phyloP scores from a whole-genome alignment of 164 flowering plant genomes.

The Houttuynia cordata region DNA sequence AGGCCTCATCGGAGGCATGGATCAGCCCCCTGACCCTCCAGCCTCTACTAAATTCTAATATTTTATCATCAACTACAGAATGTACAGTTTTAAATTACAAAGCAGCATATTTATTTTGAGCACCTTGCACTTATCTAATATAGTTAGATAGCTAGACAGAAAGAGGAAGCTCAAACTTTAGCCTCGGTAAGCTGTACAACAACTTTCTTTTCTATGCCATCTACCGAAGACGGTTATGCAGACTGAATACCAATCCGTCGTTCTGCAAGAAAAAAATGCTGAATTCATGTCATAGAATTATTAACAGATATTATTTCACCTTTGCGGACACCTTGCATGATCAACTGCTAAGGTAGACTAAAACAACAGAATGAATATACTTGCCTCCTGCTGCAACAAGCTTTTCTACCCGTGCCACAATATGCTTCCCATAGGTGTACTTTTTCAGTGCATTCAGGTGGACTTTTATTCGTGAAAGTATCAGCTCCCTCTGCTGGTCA shows the following conservation, averaged over 20 bases:
- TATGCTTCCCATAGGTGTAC: conserved; percentile 91
- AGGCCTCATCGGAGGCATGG: not conserved
- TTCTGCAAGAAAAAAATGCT: conserved; percentile 36
- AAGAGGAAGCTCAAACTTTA: conserved; percentile 23
- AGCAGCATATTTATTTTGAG: conserved; percentile 30
- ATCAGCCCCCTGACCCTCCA: conserved; percentile 44
- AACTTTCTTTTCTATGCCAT: conserved; percentile 31
- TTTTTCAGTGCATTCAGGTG: conserved; percentile 87
- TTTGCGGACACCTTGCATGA: not conserved
- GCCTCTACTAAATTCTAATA: conserved; percentile 48
- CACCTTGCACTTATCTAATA: conserved; percentile 26
- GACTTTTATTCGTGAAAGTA: conserved; percentile 74
- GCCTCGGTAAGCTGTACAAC: conserved; percentile 90
- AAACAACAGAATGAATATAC: not conserved
- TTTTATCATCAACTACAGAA: conserved; percentile 49
- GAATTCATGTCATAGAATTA: not conserved
- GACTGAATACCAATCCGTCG: conserved; percentile 58
- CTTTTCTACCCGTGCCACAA: conserved; percentile 94
- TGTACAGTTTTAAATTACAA: conserved; percentile 58
- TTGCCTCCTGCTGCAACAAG: conserved; percentile 95
- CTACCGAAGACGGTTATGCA: conserved; percentile 32
- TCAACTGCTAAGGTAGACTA: not conserved
- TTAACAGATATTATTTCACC: too few species aligned
- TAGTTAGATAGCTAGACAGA: conserved; percentile 20
- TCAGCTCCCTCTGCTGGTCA: conserved; percentile 81